Base-by-base conservation (phyloP, 768 basidiomycete species). In the Boletus reticuloceps region DNA sequence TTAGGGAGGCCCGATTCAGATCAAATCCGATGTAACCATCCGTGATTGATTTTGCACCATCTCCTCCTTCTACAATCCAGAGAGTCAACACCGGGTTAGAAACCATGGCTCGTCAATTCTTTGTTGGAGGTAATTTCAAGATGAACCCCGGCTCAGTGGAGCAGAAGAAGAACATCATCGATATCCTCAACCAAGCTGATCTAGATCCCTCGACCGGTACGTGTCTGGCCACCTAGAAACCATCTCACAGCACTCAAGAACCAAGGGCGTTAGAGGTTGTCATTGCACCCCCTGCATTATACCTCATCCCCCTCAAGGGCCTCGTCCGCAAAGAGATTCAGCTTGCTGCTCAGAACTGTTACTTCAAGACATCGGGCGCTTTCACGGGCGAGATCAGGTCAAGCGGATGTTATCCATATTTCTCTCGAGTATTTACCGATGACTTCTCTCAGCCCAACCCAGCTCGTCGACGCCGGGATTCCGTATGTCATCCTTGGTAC, bases 51-150 rank as follows among this genome's bases (percentile, higher is more conserved):
- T 25, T 25, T 25, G 25, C 25, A 31, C 48, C 25, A 22, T 29
- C 19, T 27, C 16, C 16, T 10, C 34, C 38, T 38, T 0, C 22
- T 52, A 16, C 41, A 6, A 20, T 31, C 34, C 25, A 25, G 5
- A 5, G 25, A 25, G 5, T 25, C 37, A 38, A 7, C 10, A 38
- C 37, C 12, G 12, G 22, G n/a, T 20, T 34, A 55, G 45, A 58
- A 52, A 57, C 55, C 50, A 89, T 89, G 90, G 55, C 86, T 58
- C 91, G 93, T 68, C 77, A 84, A 72, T 96, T 95, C 78, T 95
- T 97, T 69, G 94, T 91, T 64, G 96, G 96, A 59, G 92, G 94
- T 31, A 98, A 98, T 82, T 98, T 96, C 84, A 99, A 98, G 80
- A 88, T 98, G 87, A 96, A 98, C 78, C 90, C 90, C 29, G 77